phyloP scores from a whole-genome alignment of 108 stramenopile genomes.

The Nitzschia inconspicua region DNA sequence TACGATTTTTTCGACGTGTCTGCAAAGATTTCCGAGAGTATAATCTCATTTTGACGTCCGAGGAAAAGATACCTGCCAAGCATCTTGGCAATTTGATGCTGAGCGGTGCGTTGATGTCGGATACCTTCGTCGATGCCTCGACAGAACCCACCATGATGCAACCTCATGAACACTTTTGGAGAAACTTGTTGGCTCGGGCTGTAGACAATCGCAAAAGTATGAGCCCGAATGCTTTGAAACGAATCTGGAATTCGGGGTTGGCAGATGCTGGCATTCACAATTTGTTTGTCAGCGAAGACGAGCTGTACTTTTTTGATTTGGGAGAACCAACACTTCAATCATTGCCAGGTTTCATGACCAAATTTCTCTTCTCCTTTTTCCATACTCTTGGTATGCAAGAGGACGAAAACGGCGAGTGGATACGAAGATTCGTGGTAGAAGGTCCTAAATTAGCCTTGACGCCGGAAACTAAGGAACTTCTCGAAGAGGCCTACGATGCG shows the following conservation, averaged over 20 bases:
- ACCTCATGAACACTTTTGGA: conserved; percentile 24
- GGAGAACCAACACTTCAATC: conserved; percentile 60
- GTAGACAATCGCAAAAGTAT: conserved; percentile 12
- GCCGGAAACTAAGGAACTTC: conserved; percentile 43
- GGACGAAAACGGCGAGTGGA: conserved; percentile 58
- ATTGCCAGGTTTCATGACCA: conserved; percentile 73
- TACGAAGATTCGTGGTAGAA: conserved; percentile 47
- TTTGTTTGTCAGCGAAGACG: conserved; percentile 47
- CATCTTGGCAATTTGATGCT: conserved; percentile 21
- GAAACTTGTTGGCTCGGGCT: conserved; percentile 23
- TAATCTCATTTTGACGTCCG: conserved; percentile 32
- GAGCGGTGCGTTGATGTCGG: conserved; percentile 20
- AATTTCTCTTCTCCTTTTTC: conserved; percentile 71
- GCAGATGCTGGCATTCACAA: conserved; percentile 85
- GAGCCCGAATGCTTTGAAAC: conserved; percentile 35
- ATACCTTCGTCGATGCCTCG: conserved; percentile 33
- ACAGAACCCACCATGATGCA: conserved; percentile 20
- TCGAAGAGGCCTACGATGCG: conserved; percentile 50
- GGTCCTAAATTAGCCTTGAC: conserved; percentile 53
- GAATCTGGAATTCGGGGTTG: conserved; percentile 76
- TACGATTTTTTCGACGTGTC: conserved; percentile 41
- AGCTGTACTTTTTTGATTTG: conserved; percentile 74
- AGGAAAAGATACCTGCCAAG: conserved; percentile 47
- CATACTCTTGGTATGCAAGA: conserved; percentile 80
- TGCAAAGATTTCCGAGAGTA: conserved; percentile 38